Evolutionary conservation across 2,329 filamentous ascomycete genomes (phyloP).

Genomic region (Waltergamsia citrina): DNA sequence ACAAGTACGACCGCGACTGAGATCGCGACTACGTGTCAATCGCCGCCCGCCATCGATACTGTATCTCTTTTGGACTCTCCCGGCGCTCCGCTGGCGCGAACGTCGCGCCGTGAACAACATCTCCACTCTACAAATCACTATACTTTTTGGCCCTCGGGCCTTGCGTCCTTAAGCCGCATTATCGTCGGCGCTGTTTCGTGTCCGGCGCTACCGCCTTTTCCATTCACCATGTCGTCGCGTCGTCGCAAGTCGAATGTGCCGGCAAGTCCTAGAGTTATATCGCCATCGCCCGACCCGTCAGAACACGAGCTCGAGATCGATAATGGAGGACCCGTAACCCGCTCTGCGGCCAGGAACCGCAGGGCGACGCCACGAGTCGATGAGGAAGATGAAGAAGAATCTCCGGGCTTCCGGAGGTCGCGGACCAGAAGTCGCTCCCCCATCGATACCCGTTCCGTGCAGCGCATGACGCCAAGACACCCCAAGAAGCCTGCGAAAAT

Average conservation of each 20-base stretch:
- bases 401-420: slow-evolving; percentile 47
- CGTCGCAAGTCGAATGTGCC: slow-evolving; percentile 51
- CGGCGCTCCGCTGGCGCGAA: slow-evolving; percentile 13
- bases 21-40: too few species aligned
- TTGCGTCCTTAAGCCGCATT: slow-evolving; percentile 36
- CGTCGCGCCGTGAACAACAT: slow-evolving; percentile 42
- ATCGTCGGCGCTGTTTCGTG: slow-evolving; percentile 46
- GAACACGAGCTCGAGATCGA: slow-evolving; percentile 40
- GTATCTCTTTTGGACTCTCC: not conserved
- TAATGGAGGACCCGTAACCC: slow-evolving; percentile 55
- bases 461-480: slow-evolving; percentile 37
- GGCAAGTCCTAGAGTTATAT: slow-evolving; percentile 77
- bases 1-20: not conserved
- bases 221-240: slow-evolving; percentile 38
- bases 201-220: slow-evolving; percentile 51
- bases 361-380: slow-evolving; percentile 50
- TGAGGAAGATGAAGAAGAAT: slow-evolving; percentile 38
- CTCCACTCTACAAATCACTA: slow-evolving; percentile 22
- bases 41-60: not conserved
- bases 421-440: slow-evolving; percentile 66
- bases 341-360: slow-evolving; percentile 58
- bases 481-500: slow-evolving; percentile 16
- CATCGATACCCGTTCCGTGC: slow-evolving; percentile 39
- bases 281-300: slow-evolving; percentile 63
- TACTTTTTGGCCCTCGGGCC: slow-evolving; percentile 34